Evolutionary conservation across 179 eudicot genomes (phyloP).

Genomic region (Spergularia azorica): DNA sequence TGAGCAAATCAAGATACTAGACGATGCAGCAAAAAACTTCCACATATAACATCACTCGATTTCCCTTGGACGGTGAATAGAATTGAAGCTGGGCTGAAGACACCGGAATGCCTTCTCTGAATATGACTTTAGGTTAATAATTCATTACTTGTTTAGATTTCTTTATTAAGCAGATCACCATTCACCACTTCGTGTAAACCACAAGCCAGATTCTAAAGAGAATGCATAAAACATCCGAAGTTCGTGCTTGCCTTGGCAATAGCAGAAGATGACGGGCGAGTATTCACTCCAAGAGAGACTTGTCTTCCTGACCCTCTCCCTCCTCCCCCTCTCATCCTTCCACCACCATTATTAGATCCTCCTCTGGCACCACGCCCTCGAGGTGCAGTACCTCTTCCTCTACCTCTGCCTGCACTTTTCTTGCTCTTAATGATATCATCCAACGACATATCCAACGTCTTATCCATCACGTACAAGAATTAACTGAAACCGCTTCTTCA

Average conservation of each 20-base stretch:
- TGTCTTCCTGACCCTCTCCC: conserved; percentile 55
- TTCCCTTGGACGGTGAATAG: conserved; percentile 26
- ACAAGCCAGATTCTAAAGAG: conserved; percentile 46
- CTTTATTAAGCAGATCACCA: conserved; percentile 33
- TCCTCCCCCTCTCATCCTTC: conserved; percentile 47
- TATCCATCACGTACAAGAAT: conserved; percentile 29
- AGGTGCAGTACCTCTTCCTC: conserved; percentile 56
- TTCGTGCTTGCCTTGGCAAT: conserved; percentile 98
- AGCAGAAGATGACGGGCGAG: conserved; percentile 61
- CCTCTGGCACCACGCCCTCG: conserved; percentile 66
- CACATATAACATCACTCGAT: conserved; percentile 19
- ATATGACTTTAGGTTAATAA: conserved; percentile 26
- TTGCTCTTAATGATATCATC: conserved; percentile 43
- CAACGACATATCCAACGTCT: conserved; percentile 40
- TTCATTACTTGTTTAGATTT: conserved; percentile 32
- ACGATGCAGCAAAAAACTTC: conserved; percentile 36
- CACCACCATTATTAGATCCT: conserved; percentile 58
- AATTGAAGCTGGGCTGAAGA: conserved; percentile 24
- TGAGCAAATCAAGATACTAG: conserved; percentile 17
- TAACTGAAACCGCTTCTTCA: conserved; percentile 8
- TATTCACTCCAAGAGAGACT: conserved; percentile 67
- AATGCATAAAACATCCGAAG: conserved; percentile 61
- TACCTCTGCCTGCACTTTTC: conserved; percentile 43
- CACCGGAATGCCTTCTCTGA: conserved; percentile 40
- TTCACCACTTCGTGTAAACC: conserved; percentile 31